Evolutionary conservation across 371 early-diverging fungal genomes (phyloP), one percentile per base, ranked within the genome.

Genomic region (Rhizopus delemar): DNA sequence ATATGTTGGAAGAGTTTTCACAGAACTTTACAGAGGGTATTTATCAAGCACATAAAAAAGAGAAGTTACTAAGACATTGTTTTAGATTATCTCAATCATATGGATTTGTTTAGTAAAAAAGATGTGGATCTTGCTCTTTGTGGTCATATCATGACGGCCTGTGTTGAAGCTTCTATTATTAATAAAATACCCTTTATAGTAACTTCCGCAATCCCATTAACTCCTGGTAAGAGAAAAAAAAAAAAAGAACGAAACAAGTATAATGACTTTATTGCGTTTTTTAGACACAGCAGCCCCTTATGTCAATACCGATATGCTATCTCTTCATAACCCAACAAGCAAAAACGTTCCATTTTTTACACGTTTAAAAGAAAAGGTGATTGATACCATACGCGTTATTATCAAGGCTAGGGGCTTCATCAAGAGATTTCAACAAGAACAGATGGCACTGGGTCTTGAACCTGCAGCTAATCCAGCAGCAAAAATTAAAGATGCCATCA

Each of bases 281-380:
- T 46, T 41, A 66, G 73, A 69, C 29, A 34, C 66, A 4, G 29
- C 28, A 5, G 59, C 75, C 9, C 66, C 75, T 11, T 75, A 69
- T 9, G 36, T 69, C 9, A 68, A 63, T 38, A 60, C 54, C 15
- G 43, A 56, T 13, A 8, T 63, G 4, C 22, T 54, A 6, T 33
- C 34, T 5, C 31, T 49, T 28, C 36, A 35, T 2, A 56, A 60
- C 3, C 61, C 64, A 2, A 71, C 61, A 4, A 64, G 60, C 0
- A 55, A 67, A 32, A 45, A 52, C 22, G 48, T 57, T 46, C 52
- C 68, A 0, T 32, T 68, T 5, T n/a, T 16, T 7, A 45, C 50
- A 0, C 57, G 74, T 2, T 57, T 74, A 28, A 41, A 57, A 29
- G 50, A 63, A n/a, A 64, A 51, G 11, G 57, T 63, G 15, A 28